Percentiles rank a stretch among this genome's conserved stretches.
These are phyloP conservation scores for Endogone sp. DNA, from an alignment of 192 early-diverging fungal species.

Conservation along the genomic window DNA sequence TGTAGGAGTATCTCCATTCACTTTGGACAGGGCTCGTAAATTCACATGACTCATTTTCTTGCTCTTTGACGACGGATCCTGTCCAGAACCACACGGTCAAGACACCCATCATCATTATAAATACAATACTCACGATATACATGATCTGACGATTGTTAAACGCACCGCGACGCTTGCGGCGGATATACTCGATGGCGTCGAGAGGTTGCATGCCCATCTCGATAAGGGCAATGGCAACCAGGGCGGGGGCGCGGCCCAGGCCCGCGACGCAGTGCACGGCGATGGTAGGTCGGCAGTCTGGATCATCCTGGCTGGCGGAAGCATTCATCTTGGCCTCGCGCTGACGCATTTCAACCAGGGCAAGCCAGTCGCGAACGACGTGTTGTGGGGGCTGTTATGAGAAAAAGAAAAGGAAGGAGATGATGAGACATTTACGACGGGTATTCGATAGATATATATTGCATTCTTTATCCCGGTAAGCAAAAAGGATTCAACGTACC, in stretches of 20 bases:
- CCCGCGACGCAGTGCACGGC: conserved; percentile 96
- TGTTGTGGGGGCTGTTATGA: conserved; percentile 31
- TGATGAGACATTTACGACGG: conserved; percentile 2
- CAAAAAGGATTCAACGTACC: conserved; percentile 27
- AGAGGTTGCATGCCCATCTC: conserved; percentile 74
- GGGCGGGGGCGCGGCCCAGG: conserved; percentile 88
- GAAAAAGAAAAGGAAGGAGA: conserved; percentile 1
- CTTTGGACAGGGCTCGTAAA: no score
- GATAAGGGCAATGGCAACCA: conserved; percentile 80
- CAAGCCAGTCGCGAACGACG: conserved; percentile 57
- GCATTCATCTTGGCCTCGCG: conserved; percentile 15
- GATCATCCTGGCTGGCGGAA: conserved; percentile 16
- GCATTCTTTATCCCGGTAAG: conserved; percentile 2
- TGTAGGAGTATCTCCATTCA: background rate
- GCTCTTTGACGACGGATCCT: no score
- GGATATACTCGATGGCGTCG: conserved; percentile 71
- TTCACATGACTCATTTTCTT: no score
- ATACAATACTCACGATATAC: conserved; percentile 36
- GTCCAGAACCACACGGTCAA: conserved; percentile 8
- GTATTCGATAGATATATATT: no score
- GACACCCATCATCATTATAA: conserved; percentile 13
- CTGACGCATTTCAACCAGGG: conserved; percentile 54
- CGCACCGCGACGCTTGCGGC: conserved; percentile 69
- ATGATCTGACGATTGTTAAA: conserved; percentile 78
- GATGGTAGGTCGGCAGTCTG: conserved; percentile 47